Evolutionary conservation across 2,329 filamentous ascomycete species (phyloP).

Genomic region (Fusarium sp.): DNA sequence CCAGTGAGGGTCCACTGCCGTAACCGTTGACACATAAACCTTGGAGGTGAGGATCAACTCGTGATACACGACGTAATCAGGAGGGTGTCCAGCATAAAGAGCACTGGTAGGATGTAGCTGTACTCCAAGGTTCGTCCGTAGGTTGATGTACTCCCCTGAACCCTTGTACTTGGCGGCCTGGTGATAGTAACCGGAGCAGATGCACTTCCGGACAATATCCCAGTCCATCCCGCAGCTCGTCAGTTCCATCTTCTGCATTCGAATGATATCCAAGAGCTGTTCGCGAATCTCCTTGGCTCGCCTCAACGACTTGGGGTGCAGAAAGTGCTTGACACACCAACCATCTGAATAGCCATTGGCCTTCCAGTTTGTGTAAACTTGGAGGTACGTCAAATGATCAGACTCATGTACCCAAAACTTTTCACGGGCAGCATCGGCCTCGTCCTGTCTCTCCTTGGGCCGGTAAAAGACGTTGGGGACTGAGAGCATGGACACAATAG

Average conservation of each 20-base stretch:
- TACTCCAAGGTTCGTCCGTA: conserved; percentile 93
- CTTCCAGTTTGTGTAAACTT: conserved; percentile 97
- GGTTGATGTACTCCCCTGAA: conserved; percentile 96
- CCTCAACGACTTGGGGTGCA: conserved; percentile 93
- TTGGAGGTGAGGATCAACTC: conserved; percentile 96
- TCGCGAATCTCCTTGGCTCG: conserved; percentile 94
- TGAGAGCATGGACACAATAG: conserved; percentile 97
- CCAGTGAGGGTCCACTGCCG: conserved; percentile 96
- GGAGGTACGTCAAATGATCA: conserved; percentile 93
- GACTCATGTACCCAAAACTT: conserved; percentile 99
- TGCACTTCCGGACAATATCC: conserved; percentile 95
- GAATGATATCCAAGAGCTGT: conserved; percentile 94
- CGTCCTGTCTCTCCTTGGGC: conserved; percentile 95
- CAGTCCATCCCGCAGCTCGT: conserved; percentile 94
- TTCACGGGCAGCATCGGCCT: conserved; percentile 93
- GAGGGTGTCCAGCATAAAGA: conserved; percentile 93
- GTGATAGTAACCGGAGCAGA: conserved; percentile 98
- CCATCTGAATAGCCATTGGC: conserved; percentile 88
- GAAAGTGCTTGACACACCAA: conserved; percentile 93
- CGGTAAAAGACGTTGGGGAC: conserved; percentile 98
- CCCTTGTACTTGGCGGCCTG: conserved; percentile 97
- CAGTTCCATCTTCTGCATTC: conserved; percentile 89
- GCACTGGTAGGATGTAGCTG: conserved; percentile 95
- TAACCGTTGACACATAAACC: conserved; percentile 98
- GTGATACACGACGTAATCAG: conserved; percentile 98